Percentiles rank a stretch among this genome's conserved stretches.
phyloP scores from a whole-genome alignment of 2,329 filamentous ascomycete genomes.

The Penicillium sp. region DNA sequence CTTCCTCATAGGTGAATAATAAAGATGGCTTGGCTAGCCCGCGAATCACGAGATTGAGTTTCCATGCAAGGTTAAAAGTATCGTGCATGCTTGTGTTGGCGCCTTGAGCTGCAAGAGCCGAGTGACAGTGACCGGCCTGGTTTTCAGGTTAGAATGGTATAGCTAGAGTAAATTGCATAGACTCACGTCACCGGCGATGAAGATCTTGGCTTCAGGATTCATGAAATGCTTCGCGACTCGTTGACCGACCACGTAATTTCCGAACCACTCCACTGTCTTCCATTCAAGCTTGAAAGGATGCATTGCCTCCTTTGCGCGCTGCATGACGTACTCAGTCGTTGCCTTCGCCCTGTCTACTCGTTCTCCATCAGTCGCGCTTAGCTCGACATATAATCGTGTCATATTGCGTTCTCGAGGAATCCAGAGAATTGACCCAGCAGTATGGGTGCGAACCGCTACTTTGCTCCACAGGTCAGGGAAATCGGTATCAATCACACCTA shows the following conservation, averaged over 20 bases:
- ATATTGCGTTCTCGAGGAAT: constrained; percentile 72
- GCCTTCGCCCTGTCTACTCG: constrained; percentile 34
- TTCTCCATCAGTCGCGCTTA: constrained; percentile 28
- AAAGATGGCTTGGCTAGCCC: constrained; percentile 25
- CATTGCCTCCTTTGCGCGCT: constrained; percentile 46
- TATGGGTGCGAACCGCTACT: constrained; percentile 66
- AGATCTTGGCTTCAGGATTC: constrained; percentile 43
- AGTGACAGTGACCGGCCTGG: constrained; percentile 34
- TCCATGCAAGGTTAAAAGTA: constrained; percentile 39
- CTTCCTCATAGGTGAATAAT: constrained; percentile 32
- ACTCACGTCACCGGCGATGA: constrained; percentile 51
- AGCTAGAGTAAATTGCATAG: neutral
- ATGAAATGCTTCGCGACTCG: constrained; percentile 49
- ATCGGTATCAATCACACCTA: constrained; percentile 60
- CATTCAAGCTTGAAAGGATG: constrained; percentile 47
- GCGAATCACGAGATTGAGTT: constrained; percentile 30
- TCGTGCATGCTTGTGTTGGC: constrained; percentile 40
- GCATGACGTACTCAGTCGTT: constrained; percentile 70
- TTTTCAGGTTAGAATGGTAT: neutral
- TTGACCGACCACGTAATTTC: constrained; percentile 53
- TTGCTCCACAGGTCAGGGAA: constrained; percentile 77
- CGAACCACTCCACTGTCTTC: constrained; percentile 51
- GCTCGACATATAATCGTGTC: constrained; percentile 61
- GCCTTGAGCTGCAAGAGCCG: constrained; percentile 35
- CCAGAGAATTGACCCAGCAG: constrained; percentile 69